Evolutionary conservation across 1,139 yeast genomes (phyloP), one percentile per base, ranked within the genome.

Genomic region (Suhomyces coccinellae): DNA sequence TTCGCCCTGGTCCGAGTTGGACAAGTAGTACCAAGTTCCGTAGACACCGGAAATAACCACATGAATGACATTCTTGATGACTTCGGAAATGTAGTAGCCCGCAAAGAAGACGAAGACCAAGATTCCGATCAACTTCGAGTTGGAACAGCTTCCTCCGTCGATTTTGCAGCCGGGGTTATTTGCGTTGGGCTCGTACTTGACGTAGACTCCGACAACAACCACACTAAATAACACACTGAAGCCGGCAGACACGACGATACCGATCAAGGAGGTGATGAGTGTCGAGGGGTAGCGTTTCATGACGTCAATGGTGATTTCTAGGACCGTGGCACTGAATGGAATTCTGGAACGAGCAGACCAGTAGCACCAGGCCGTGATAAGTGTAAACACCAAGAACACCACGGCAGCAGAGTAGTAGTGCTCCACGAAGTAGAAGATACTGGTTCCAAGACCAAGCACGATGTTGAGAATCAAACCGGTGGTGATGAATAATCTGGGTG

Each of bases 11-110:
- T 85, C 91, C 1, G 90, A 79, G 51, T 76, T 77, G 37, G 88
- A 79, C 61, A 87, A 73, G 63, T 86, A 90, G 66, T 88, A 90
- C 97, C 97, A 90, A 5, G 95, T 80, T 16, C 97, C 97, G 61
- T 80, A 91, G 30, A 90, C 81, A 29, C 97, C 97, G 20, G 93
- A 77, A 47, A 89, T 83, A 1, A 93, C 83, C 33, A 86, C 87
- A 61, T 91, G 96, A 45, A 90, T 83, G n/a, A 87, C 79, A 57
- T 87, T 89, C 67, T 83, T 83, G 51, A 88, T 74, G 24, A 90
- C 96, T 63, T 90, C 97, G 10, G 95, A 76, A 50, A 89, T 85
- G 64, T 85, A 87, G 60, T 80, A 89, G 12, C 96, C 96, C 6
- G 96, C 89, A 66, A 89, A 88, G 54, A 90, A 84, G 12, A 87